Conservation (phyloP, 2,329 filamentous ascomycete species). For the Knufia petricola region DNA sequence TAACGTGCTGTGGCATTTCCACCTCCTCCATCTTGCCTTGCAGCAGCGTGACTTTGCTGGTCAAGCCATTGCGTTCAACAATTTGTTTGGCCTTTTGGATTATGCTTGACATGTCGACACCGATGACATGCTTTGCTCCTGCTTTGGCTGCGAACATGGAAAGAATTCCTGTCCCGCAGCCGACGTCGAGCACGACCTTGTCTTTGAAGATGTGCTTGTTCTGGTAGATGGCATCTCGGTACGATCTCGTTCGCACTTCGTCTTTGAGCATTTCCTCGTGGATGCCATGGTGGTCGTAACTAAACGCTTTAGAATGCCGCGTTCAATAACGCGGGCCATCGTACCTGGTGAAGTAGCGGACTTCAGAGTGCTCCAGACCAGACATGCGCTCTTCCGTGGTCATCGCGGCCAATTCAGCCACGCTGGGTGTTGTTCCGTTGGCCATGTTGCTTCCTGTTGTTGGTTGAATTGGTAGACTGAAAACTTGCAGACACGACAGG, state of each 20-base stretch:
- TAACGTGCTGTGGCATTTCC: slow-evolving; percentile 65
- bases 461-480: background rate
- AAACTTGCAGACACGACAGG: background rate
- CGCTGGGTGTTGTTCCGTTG: slow-evolving; percentile 11
- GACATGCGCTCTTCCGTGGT: slow-evolving; percentile 40
- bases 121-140: slow-evolving; percentile 95
- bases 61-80: slow-evolving; percentile 80
- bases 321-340: slow-evolving; percentile 14
- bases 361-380: slow-evolving; percentile 81
- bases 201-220: slow-evolving; percentile 91
- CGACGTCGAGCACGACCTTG: slow-evolving; percentile 91
- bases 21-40: slow-evolving; percentile 99
- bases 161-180: slow-evolving; percentile 93
- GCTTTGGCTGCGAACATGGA: slow-evolving; percentile 98
- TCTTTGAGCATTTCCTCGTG: slow-evolving; percentile 44
- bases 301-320: slow-evolving; percentile 33
- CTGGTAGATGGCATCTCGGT: slow-evolving; percentile 95
- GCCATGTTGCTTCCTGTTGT: background rate
- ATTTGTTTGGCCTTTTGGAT: slow-evolving; percentile 98
- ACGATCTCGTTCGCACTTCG: slow-evolving; percentile 90
- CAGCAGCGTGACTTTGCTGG: slow-evolving; percentile 90
- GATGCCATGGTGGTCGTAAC: slow-evolving; percentile 93
- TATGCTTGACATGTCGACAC: slow-evolving; percentile 99
- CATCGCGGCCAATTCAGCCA: slow-evolving; percentile 22
- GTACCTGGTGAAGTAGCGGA: slow-evolving; percentile 98